Base-by-base conservation (phyloP, 2,329 filamentous ascomycete species). In the Truncatella angustata region DNA sequence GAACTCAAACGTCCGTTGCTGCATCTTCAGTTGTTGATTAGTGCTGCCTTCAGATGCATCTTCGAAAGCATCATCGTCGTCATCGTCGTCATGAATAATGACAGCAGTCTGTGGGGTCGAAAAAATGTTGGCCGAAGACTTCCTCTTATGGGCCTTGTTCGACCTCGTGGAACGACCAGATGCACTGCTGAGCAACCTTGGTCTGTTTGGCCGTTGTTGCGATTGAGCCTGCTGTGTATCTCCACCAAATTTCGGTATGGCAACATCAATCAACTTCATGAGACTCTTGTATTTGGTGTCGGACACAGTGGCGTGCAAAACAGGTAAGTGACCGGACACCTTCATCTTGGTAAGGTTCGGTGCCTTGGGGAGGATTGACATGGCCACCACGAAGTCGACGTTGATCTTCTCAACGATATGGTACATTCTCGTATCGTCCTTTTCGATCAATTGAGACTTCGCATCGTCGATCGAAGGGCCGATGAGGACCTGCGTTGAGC, bases 391-490 rank as follows among this genome's bases (percentile, higher is more conserved):
- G 67, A 99, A 97, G 67, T 97, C 90, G 61, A 99, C 89, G 60
- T 96, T 99, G 74, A 99, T 99, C 58, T 90, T 86, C 68, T 99
- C 93, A 32, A 99, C 90, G 50, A 99, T 85, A 66, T 97, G 93
- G 58, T 95, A 80, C 56, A 86, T 86, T 52, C 86, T 87, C 1
- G 80, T 77, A 5, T 87, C 82, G 23, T 87, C 82, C 56, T 83
- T 81, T 24, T 84, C 78, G 11, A 81, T 80, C 3, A 99, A 77
- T 60, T 97, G 91, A 4, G 85, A 80, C 65, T 93, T 94, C 0
- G 95, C 94, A 58, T 90, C 89, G 50, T 95, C 87, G 44, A 99
- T 90, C 0, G 93, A 95, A 0, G 92, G 91, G 0, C 94, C 94
- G 56, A 99, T 96, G 40, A 99, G 80, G 16, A 99, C 85, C 69